A percentile compares a stretch with the other conserved stretches of the same genome.
Evolutionary conservation across 2,329 filamentous ascomycete genomes (phyloP).

Genomic region (Botrytis tulipae): DNA sequence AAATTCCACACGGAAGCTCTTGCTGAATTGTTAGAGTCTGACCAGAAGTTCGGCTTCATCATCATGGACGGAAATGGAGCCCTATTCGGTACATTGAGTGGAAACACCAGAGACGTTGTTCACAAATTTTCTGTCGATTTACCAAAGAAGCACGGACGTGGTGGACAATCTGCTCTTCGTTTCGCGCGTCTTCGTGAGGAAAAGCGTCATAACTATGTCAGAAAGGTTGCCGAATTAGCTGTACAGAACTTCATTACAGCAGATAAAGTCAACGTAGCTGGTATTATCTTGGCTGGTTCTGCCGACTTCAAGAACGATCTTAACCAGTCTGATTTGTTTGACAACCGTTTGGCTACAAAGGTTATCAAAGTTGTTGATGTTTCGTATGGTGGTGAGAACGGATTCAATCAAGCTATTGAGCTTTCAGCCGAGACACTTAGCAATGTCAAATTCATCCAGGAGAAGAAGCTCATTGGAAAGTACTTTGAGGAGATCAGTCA

Average conservation of each 20-base stretch:
- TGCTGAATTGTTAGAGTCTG: conserved; percentile 94
- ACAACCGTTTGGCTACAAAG: conserved; percentile 84
- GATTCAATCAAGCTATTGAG: conserved; percentile 99
- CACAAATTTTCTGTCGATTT: conserved; percentile 99
- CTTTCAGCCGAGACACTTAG: conserved; percentile 90
- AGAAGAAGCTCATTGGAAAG: conserved; percentile 98
- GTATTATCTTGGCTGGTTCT: conserved; percentile 91
- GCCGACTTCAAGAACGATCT: conserved; percentile 99
- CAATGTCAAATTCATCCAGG: conserved; percentile 99
- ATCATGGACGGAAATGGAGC: conserved; percentile 99
- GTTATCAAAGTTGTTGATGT: conserved; percentile 99
- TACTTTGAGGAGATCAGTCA: conserved; percentile 99
- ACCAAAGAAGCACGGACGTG: conserved; percentile 99
- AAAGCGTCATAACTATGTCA: conserved; percentile 99
- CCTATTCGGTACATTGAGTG: conserved; percentile 92
- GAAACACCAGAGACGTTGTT: conserved; percentile 93
- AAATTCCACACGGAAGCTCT: conserved; percentile 99
- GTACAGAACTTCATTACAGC: conserved; percentile 99
- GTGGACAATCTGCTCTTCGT: conserved; percentile 99
- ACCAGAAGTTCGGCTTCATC: conserved; percentile 99
- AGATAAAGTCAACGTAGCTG: conserved; percentile 97
- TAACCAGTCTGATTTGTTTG: conserved; percentile 96
- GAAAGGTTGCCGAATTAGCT: conserved; percentile 95
- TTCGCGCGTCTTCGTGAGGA: conserved; percentile 99
- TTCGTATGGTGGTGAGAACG: conserved; percentile 97